Evolutionary conservation across 1,139 yeast genomes (phyloP), one percentile per base, ranked within the genome.

Genomic region (Lodderomyces orthopsilosis): DNA sequence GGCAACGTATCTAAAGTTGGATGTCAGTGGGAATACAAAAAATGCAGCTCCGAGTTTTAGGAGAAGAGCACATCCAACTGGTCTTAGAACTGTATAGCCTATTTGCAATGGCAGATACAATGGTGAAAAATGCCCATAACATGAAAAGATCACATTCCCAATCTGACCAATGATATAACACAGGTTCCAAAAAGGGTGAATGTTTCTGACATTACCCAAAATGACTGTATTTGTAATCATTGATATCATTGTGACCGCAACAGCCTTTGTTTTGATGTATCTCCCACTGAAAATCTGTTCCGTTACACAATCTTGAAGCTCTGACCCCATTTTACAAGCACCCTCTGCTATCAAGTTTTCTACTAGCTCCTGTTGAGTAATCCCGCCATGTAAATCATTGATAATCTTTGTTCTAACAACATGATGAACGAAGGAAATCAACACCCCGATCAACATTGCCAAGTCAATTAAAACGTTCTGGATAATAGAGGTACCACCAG

Each of bases 21-120:
- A 57, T 4, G 72, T 61, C n/a, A 54, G 51, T 1, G 74, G 74
- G 45, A 61, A 68, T 1, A 68, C 49, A 2, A 66, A 21, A 2
- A 57, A 26, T 1, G 62, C 36, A 2, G 52, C 42, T 1, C 59
- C 39, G 4, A 63, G 44, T 23, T 54, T 55, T 10, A 60, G 28
- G 1, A 58, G 61, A 37, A 59, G 50, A 2, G 65, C 47, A 7
- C 66, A 21, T 3, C 65, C 67, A 41, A 59, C 51, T 1, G 68
- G 63, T 37, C 57, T 62, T 2, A 65, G 26, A 2, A 65, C 53
- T 0, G 35, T 17, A 13, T 52, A 46, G 0, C 63, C 66, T 4
- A 63, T 41, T 6, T 41, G 28, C 14, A 46, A 37, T 1, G 70
- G 68, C 15, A 44, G 51, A 43, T 62, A 67, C 7, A 53, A 44